Conservation (phyloP, 345 rosid species). For the Citropsis articulata region DNA sequence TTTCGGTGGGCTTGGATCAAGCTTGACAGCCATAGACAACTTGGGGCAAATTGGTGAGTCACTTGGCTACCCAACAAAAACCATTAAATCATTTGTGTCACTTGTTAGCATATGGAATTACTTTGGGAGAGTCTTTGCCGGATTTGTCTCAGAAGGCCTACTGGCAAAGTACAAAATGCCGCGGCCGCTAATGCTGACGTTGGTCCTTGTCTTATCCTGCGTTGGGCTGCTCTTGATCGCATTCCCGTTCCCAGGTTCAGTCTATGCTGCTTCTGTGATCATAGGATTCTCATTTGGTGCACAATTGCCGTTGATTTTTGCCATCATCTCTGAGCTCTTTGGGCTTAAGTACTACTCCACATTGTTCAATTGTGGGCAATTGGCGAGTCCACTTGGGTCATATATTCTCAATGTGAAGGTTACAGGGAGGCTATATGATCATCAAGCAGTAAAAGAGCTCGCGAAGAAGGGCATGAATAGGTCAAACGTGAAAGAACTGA, state of each 20-base stretch:
- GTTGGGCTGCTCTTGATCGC: slow-evolving; percentile 70
- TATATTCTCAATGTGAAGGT: slow-evolving; percentile 72
- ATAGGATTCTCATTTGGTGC: slow-evolving; percentile 85
- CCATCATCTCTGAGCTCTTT: slow-evolving; percentile 84
- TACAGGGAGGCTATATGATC: slow-evolving; percentile 64
- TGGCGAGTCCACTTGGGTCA: slow-evolving; percentile 84
- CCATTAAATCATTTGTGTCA: slow-evolving; percentile 66
- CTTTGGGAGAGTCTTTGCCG: slow-evolving; percentile 81
- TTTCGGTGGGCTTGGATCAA: slow-evolving; percentile 68
- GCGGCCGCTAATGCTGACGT: slow-evolving; percentile 71
- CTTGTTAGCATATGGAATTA: slow-evolving; percentile 90
- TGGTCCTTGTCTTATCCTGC: slow-evolving; percentile 55
- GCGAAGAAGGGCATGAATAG: slow-evolving; percentile 43
- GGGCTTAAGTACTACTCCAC: slow-evolving; percentile 92
- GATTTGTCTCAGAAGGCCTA: slow-evolving; percentile 69
- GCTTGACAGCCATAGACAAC: slow-evolving; percentile 84
- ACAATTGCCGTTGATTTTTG: slow-evolving; percentile 64
- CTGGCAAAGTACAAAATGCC: slow-evolving; percentile 60
- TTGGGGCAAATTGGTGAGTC: slow-evolving; percentile 92
- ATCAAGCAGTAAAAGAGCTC: slow-evolving; percentile 59
- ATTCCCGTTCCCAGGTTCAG: slow-evolving; percentile 62
- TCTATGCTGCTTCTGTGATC: slow-evolving; percentile 66
- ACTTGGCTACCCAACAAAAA: slow-evolving; percentile 59
- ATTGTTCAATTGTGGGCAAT: slow-evolving; percentile 77
- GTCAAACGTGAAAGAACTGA: slow-evolving; percentile 57